A percentile compares a stretch with the other conserved stretches of the same genome.
These are phyloP conservation scores for Xylaria sp. DNA, from an alignment of 2,329 filamentous ascomycete genomes.

Conservation along the genomic window DNA sequence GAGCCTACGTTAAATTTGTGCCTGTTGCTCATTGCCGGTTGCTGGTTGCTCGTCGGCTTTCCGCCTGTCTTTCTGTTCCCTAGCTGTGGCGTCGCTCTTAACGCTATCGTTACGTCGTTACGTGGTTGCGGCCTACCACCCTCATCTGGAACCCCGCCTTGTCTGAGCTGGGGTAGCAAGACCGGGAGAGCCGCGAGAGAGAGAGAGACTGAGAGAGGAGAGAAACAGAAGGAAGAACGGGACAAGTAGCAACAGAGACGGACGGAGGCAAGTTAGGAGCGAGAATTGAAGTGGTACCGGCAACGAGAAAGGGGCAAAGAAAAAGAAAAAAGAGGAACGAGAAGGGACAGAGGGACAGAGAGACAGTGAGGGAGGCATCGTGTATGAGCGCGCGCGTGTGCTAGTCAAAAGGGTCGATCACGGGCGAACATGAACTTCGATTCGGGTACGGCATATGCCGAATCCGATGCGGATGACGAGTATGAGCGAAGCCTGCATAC, in stretches of 20 bases:
- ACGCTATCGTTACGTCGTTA: slow-evolving; percentile 4
- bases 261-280: not conserved
- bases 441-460: slow-evolving; percentile 76
- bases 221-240: not conserved
- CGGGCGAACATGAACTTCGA: slow-evolving; percentile 66
- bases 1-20: slow-evolving; percentile 15
- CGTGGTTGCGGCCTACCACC: slow-evolving; percentile 19
- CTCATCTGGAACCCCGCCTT: slow-evolving; percentile 14
- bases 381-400: slow-evolving; percentile 5
- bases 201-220: slow-evolving; percentile 5
- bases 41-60: slow-evolving; percentile 5
- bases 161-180: slow-evolving; percentile 6
- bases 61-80: slow-evolving; percentile 29
- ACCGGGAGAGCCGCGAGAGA: slow-evolving; percentile 13
- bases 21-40: slow-evolving; percentile 11
- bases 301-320: not conserved
- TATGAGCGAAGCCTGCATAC: slow-evolving; percentile 79
- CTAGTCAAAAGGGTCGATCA: slow-evolving; percentile 7
- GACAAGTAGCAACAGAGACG: not conserved
- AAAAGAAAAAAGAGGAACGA: not conserved
- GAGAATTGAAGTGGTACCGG: not conserved
- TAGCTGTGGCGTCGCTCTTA: slow-evolving; percentile 9
- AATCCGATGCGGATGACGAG: slow-evolving; percentile 85
- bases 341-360: not conserved
- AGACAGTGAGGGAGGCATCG: slow-evolving; percentile 5